phyloP scores from a whole-genome alignment of 108 stramenopile genomes.

The Cyclotella sp. region DNA sequence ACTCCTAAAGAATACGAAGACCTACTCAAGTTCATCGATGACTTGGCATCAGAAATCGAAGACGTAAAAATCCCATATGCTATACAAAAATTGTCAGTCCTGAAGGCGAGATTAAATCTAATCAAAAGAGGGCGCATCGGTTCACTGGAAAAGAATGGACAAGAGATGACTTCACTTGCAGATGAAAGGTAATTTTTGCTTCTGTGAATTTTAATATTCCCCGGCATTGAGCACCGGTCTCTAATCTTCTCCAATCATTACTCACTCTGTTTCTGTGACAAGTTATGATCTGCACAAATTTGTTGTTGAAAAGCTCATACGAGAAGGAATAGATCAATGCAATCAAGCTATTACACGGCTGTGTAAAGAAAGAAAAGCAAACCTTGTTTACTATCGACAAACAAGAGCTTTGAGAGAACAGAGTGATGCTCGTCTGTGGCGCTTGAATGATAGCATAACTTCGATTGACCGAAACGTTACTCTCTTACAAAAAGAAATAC shows the following conservation, averaged over 20 bases:
- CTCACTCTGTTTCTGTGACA: background rate
- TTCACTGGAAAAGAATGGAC: background rate
- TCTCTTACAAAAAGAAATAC: slow-evolving; percentile 3
- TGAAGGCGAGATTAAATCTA: slow-evolving; percentile 17
- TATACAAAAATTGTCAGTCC: background rate
- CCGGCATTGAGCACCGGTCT: background rate
- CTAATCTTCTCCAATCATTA: background rate
- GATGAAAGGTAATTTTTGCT: slow-evolving; percentile 12
- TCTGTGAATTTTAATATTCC: background rate
- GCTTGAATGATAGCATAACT: slow-evolving; percentile 3
- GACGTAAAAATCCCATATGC: slow-evolving; percentile 6
- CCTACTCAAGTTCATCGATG: slow-evolving; percentile 11
- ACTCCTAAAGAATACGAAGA: background rate
- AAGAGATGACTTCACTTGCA: slow-evolving; percentile 4
- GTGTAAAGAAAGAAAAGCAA: background rate
- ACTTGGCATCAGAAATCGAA: slow-evolving; percentile 14
- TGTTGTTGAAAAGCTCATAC: slow-evolving; percentile 20
- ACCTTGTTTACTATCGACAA: slow-evolving; percentile 1
- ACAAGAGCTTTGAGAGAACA: background rate
- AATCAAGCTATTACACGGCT: slow-evolving; percentile 13
- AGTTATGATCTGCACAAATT: slow-evolving; percentile 20
- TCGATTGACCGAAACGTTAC: slow-evolving; percentile 13
- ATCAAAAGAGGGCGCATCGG: background rate
- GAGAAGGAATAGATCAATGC: slow-evolving; percentile 26
- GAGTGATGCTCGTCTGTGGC: slow-evolving; percentile 1